Percentiles rank a stretch among this genome's conserved stretches.
Conservation (phyloP, 2,329 filamentous ascomycete genomes). For the Colletotrichum euphorbiae region DNA sequence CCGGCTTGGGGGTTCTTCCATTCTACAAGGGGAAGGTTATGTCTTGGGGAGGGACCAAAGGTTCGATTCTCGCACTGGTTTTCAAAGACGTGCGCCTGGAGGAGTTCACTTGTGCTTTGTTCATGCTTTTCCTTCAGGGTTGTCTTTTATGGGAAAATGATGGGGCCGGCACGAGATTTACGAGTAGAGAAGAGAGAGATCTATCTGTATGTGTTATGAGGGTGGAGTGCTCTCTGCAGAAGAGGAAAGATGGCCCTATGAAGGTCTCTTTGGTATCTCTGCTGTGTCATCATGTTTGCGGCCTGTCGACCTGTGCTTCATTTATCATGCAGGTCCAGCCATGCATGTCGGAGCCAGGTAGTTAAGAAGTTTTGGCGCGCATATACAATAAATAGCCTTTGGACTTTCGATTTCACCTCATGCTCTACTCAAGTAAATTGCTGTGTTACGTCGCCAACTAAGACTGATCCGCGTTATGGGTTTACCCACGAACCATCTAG, state of each 20-base stretch:
- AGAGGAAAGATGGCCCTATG: conserved; percentile 8
- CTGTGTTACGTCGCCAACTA: not conserved
- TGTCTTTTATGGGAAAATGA: conserved; percentile 34
- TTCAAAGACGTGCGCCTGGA: conserved; percentile 22
- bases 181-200: conserved; percentile 28
- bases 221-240: not conserved
- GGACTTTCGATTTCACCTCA: conserved; percentile 9
- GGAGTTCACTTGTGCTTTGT: conserved; percentile 39
- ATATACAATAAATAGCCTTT: conserved; percentile 32
- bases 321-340: not conserved
- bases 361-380: conserved; percentile 28
- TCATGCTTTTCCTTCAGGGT: conserved; percentile 21
- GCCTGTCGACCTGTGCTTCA: conserved; percentile 18
- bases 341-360: conserved; percentile 37
- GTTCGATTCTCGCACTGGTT: conserved; percentile 26
- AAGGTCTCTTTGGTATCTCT: conserved; percentile 13
- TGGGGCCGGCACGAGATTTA: conserved; percentile 32
- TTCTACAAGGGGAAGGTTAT: conserved; percentile 10
- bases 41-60: conserved; percentile 9
- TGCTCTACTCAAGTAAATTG: not conserved
- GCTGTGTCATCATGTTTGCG: conserved; percentile 14
- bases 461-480: too few species aligned
- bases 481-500: too few species aligned
- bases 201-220: conserved; percentile 37
- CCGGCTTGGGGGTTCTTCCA: conserved; percentile 27